phyloP scores from a whole-genome alignment of 2,329 filamentous ascomycete species.

The Colletotrichum ledebouriae region DNA sequence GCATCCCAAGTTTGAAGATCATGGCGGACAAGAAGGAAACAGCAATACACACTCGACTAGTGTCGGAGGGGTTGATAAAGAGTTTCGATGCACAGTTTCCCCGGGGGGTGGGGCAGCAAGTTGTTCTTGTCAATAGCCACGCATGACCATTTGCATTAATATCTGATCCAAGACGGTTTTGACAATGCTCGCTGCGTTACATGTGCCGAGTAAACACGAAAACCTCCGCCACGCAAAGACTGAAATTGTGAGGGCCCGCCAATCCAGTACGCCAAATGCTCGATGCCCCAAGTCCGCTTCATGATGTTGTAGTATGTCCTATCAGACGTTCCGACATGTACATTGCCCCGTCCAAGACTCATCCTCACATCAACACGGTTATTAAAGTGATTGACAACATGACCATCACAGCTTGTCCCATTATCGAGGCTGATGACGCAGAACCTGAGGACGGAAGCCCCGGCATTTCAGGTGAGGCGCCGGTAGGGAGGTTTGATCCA shows the following conservation, averaged over 20 bases:
- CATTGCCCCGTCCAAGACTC: conserved; percentile 1
- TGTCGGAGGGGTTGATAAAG: too few species aligned
- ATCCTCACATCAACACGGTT: conserved; percentile 14
- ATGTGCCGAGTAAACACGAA: conserved; percentile 26
- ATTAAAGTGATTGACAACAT: conserved; percentile 5
- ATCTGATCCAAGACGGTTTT: conserved; percentile 5
- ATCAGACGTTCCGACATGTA: conserved; percentile 18
- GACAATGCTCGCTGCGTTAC: conserved; percentile 31
- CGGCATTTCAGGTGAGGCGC: conserved; percentile 16
- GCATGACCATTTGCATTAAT: conserved; percentile 13
- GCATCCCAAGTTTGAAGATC: too few species aligned
- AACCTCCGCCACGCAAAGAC: conserved; percentile 6
- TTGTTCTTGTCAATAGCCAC: conserved; percentile 4
- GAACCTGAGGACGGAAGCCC: conserved; percentile 21
- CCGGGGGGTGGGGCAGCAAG: too few species aligned
- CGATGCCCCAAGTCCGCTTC: conserved; percentile 13
- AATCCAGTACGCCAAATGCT: conserved; percentile 22
- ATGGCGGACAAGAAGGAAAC: too few species aligned
- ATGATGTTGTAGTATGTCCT: conserved; percentile 1
- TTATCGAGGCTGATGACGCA: conserved; percentile 8
- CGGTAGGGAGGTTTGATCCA: conserved; percentile 8
- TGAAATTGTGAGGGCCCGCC: conserved; percentile 5
- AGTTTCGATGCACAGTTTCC: too few species aligned
- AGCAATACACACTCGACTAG: too few species aligned
- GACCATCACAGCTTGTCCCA: not conserved